Base-by-base conservation (phyloP, 208 protist species). In the Crithidia brevicula region DNA sequence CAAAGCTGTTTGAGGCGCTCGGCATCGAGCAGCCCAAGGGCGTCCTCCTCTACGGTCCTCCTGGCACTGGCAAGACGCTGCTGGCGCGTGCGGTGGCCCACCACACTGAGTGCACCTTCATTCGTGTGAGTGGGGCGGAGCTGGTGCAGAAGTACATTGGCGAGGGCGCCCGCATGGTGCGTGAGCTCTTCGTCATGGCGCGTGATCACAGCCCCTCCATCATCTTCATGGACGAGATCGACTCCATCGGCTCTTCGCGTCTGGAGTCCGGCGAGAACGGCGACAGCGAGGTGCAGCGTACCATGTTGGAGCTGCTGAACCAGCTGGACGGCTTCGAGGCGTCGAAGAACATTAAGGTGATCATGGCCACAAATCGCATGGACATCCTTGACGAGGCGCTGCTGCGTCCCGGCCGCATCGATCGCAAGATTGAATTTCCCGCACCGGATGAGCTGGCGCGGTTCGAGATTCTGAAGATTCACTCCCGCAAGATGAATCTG, bases 141-240 rank as follows among this genome's bases (percentile, higher is more conserved):
- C 89, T 99, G 50, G 99, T 99, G 63, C 99, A 99, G 77, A 99
- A 99, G 87, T 99, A 99, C 91, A 99, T 99, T 80, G 99, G 99
- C 61, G 99, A 99, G 81, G 99, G 99, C 47, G 95, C 98, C 22
- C 84, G 99, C 45, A 99, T 99, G 97, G 99, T 99, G 49, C 95
- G 98, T 60, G 99, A 99, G 83, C 90, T 99, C 9, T 99, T 99
- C 85, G 98, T 99, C 38, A 99, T 99, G 98, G 99, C 99, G 4
- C 82, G 98, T 42, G 95, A 99, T 82, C 98, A 99, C 78, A 98
- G 98, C 43, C 99, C 99, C 8, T 99, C 98, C 4, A 99, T 99
- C 75, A 99, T 99, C 72, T 99, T 99, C 82, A 99, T 99, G 98
- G 99, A 99, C 81, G 99, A 99, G 77, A 99, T 99, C 74, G 99